Evolutionary conservation across 176 grass and related monocot genomes (phyloP).

Genomic region (Oryza glaberrima): DNA sequence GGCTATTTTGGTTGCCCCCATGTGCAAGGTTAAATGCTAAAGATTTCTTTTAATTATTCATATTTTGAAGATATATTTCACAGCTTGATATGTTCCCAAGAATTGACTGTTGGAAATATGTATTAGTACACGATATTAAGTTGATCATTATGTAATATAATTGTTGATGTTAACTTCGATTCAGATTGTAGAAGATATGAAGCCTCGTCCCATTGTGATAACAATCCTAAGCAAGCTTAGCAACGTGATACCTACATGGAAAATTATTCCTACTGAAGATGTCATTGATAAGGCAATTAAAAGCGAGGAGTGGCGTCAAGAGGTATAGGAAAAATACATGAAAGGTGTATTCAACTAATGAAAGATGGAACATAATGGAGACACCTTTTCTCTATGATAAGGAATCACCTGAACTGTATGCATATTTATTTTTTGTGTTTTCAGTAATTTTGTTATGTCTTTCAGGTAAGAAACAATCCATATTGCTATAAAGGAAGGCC

Average conservation of each 20-base stretch:
- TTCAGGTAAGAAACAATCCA: conserved; percentile 62
- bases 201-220: conserved; percentile 58
- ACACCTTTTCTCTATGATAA: too few relatives aligned
- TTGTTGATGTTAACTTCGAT: neutral
- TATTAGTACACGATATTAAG: neutral
- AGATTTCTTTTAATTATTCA: neutral
- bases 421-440: too few relatives aligned
- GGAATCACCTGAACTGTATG: too few relatives aligned
- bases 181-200: conserved; percentile 73
- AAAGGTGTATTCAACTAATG: neutral
- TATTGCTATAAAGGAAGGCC: conserved; percentile 77
- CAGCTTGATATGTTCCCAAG: neutral
- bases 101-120: neutral
- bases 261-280: conserved; percentile 59
- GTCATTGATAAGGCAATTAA: conserved; percentile 68
- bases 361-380: neutral
- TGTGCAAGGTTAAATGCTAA: conserved; percentile 69
- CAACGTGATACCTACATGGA: conserved; percentile 67
- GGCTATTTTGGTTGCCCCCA: conserved; percentile 67
- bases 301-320: conserved; percentile 43
- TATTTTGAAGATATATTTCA: neutral
- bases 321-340: conserved; percentile 38
- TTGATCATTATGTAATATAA: neutral
- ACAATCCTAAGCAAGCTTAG: conserved; percentile 50
- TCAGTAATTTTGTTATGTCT: too few relatives aligned